Percentiles rank a stretch among this genome's conserved stretches.
These are phyloP conservation scores for Roridomyces roridus DNA, from an alignment of 768 basidiomycete species.

Conservation along the genomic window DNA sequence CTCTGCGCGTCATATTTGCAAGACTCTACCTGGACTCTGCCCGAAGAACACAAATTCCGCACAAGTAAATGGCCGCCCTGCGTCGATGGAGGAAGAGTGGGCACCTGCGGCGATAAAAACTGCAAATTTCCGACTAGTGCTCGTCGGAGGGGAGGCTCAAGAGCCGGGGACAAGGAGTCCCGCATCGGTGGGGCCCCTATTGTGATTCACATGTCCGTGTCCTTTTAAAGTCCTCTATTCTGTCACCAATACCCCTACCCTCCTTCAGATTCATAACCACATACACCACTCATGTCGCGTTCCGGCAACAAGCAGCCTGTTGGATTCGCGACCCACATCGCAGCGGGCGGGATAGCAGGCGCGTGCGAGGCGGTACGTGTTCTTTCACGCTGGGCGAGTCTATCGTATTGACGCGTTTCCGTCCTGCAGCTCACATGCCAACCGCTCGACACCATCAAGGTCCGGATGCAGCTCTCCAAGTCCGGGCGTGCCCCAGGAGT, in stretches of 20 bases:
- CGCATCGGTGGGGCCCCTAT: neutral
- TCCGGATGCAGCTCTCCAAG: slow-evolving; percentile 98
- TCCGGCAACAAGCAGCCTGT: slow-evolving; percentile 74
- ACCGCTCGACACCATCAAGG: slow-evolving; percentile 98
- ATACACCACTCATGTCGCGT: slow-evolving; percentile 54
- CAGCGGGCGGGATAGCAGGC: slow-evolving; percentile 93
- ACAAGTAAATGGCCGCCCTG: too few species aligned
- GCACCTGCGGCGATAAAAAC: too few species aligned
- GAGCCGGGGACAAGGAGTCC: too few species aligned
- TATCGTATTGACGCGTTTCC: neutral
- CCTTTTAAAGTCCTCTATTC: neutral
- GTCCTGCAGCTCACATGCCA: slow-evolving; percentile 74
- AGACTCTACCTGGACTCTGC: too few species aligned
- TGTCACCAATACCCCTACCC: neutral
- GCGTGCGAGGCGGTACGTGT: slow-evolving; percentile 86
- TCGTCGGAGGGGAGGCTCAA: too few species aligned
- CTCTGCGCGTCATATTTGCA: too few species aligned
- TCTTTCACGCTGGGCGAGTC: neutral
- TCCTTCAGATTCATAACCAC: slow-evolving; percentile 10
- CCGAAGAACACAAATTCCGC: too few species aligned
- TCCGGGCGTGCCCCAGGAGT: slow-evolving; percentile 84
- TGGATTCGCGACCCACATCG: slow-evolving; percentile 88
- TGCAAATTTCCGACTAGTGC: too few species aligned
- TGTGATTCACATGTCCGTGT: neutral
- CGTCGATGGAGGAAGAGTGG: too few species aligned